These are phyloP conservation scores for Linnemannia elongata DNA, from an alignment of 192 early-diverging fungal species.

Conservation along the genomic window DNA sequence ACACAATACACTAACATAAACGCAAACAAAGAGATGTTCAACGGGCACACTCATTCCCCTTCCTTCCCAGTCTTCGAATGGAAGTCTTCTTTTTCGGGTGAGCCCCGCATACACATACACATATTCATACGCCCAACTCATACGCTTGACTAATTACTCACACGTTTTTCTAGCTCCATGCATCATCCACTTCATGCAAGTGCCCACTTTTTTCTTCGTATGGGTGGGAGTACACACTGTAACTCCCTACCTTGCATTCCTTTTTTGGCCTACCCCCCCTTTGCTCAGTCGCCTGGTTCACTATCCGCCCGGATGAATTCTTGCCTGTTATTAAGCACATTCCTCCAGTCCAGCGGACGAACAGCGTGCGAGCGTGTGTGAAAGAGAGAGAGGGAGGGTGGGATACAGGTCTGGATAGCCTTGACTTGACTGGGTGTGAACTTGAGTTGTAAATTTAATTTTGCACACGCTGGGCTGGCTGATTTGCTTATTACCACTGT, in stretches of 20 bases:
- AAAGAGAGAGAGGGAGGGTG: not conserved
- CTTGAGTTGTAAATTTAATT: too few relatives aligned
- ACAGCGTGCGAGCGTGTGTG: not conserved
- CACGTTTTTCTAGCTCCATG: not conserved
- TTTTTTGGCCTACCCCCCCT: not conserved
- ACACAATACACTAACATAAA: not conserved
- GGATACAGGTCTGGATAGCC: too few relatives aligned
- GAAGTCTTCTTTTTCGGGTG: constrained; percentile 2
- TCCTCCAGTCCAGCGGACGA: too few relatives aligned
- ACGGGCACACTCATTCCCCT: not conserved
- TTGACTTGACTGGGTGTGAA: too few relatives aligned
- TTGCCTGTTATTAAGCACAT: too few relatives aligned
- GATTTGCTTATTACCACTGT: not conserved
- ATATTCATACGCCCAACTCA: not conserved
- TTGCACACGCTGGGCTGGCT: not conserved
- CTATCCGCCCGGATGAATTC: too few relatives aligned
- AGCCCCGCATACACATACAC: not conserved
- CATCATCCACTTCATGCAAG: not conserved
- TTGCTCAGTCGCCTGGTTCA: not conserved
- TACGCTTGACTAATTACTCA: not conserved
- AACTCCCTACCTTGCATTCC: not conserved
- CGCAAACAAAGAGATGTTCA: not conserved
- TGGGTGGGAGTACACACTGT: not conserved
- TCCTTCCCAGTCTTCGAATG: constrained; percentile 2
- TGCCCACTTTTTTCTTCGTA: not conserved